Evolutionary conservation across 2,329 filamentous ascomycete species (phyloP).

Genomic region (Pestalotiopsis sp.): DNA sequence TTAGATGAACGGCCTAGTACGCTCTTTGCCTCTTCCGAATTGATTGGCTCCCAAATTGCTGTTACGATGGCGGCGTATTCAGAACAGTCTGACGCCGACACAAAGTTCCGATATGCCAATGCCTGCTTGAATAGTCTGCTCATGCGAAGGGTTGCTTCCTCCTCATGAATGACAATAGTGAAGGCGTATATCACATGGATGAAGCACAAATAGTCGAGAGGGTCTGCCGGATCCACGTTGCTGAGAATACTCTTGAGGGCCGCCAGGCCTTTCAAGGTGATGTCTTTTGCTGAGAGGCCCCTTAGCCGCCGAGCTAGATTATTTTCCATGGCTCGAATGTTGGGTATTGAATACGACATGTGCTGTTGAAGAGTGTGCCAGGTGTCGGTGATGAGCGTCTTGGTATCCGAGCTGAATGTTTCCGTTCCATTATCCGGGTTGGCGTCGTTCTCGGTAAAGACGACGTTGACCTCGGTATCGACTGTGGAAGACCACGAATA

Average conservation of each 20-base stretch:
- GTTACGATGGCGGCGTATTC: constrained; percentile 47
- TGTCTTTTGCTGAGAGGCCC: constrained; percentile 37
- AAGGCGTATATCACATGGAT: constrained; percentile 55
- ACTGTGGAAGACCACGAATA: constrained; percentile 35
- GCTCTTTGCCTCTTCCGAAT: constrained; percentile 21
- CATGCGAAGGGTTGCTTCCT: constrained; percentile 37
- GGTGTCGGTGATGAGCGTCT: constrained; percentile 43
- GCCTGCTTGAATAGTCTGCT: constrained; percentile 49
- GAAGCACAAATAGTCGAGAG: constrained; percentile 52
- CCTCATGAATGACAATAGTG: constrained; percentile 47
- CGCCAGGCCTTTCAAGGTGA: constrained; percentile 45
- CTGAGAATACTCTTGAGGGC: constrained; percentile 42
- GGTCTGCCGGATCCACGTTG: constrained; percentile 37
- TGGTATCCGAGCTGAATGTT: constrained; percentile 32
- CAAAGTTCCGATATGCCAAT: constrained; percentile 42
- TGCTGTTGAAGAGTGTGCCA: constrained; percentile 51
- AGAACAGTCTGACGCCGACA: constrained; percentile 38
- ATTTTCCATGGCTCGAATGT: constrained; percentile 45
- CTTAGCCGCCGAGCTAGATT: constrained; percentile 43
- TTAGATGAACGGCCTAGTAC: constrained; percentile 25
- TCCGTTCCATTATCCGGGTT: constrained; percentile 19
- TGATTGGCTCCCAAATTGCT: constrained; percentile 51
- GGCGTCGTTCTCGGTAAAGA: constrained; percentile 33
- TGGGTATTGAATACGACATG: constrained; percentile 45
- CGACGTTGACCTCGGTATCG: constrained; percentile 37